Percentiles rank a stretch among this genome's conserved stretches.
These are phyloP conservation scores for Plantago major DNA, from an alignment of 257 asterid species.

Conservation along the genomic window DNA sequence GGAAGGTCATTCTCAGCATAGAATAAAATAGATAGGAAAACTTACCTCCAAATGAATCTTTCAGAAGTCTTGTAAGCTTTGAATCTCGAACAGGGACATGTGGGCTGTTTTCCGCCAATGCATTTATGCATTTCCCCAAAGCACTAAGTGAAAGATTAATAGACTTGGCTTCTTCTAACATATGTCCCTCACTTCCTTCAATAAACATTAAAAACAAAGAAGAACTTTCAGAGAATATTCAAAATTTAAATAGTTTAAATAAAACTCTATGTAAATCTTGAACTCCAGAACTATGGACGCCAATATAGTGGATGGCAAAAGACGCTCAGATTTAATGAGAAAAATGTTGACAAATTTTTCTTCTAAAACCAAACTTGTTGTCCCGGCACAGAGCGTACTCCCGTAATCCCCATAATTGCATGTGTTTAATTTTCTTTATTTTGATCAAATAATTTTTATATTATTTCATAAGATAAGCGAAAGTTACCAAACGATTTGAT, in stretches of 20 bases:
- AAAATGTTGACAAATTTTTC: no score
- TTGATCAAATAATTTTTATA: no score
- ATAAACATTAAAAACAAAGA: constrained; percentile 19
- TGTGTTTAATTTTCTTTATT: no score
- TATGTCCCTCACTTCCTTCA: constrained; percentile 99
- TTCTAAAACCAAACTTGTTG: no score
- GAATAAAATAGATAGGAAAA: constrained; percentile 17
- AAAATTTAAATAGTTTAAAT: constrained; percentile 8
- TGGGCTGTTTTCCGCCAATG: constrained; percentile 96
- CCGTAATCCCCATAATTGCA: no score
- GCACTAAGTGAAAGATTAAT: constrained; percentile 97
- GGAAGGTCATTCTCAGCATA: constrained; percentile 16
- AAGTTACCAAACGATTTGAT: no score
- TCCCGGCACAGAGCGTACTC: no score
- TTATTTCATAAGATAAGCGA: no score
- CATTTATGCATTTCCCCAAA: constrained; percentile 97
- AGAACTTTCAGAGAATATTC: constrained; percentile 20
- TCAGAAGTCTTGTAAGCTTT: constrained; percentile 90
- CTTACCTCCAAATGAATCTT: constrained; percentile 99
- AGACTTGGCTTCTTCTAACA: constrained; percentile 96
- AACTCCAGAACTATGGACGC: not conserved
- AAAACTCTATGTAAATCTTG: constrained; percentile 11
- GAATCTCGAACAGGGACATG: constrained; percentile 99
- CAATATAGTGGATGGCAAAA: no score
- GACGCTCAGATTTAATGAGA: no score